Base-by-base conservation (phyloP, 345 rosid genomes). In the Gossypium herbaceum region DNA sequence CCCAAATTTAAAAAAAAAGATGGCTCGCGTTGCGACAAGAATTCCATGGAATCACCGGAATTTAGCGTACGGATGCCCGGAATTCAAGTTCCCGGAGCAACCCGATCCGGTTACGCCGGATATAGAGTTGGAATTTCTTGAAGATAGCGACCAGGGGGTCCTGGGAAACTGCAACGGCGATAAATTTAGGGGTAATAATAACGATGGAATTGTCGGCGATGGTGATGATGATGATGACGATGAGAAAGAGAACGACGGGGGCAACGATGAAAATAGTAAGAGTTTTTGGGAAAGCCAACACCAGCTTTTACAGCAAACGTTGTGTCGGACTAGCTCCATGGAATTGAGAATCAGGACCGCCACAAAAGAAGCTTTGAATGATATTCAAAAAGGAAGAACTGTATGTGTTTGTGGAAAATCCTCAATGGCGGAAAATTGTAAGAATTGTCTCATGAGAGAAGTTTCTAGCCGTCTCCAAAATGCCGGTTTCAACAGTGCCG, bases 221-320 rank as follows among this genome's bases (percentile, higher is more conserved):
- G 55, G 6, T 6, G 76, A 66, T 24, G 45, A 16, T 11, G 70
- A 41, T 1, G 70, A 12, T 2, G 68, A 39, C 0, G 82, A 73
- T 0, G 86, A 72, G 39, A 81, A 73, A 39, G 84, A 64, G 13
- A 76, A 58, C 2, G 4, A 48, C 27, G 67, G 5, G 9, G 75
- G 16, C 43, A 59, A 51, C 56, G 74, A 39, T 13, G 87, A 85
- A 54, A 87, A 85, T 22, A 80, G 16, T 44, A 84, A n/a, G 70
- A 81, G 22, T 13, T 88, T 84, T 24, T 90, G 95, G 95, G 90
- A 90, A 45, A 76, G 62, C 0, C 90, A 88, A 54, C 83, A 78
- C 65, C 83, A 87, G 69, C 69, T 78, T 72, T 78, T 78, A 56
- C 60, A 56, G 12, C 86, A 86, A 86, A 85, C 89, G 8, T 73